Conservation (phyloP, 345 rosid genomes). For the Pistacia vera region DNA sequence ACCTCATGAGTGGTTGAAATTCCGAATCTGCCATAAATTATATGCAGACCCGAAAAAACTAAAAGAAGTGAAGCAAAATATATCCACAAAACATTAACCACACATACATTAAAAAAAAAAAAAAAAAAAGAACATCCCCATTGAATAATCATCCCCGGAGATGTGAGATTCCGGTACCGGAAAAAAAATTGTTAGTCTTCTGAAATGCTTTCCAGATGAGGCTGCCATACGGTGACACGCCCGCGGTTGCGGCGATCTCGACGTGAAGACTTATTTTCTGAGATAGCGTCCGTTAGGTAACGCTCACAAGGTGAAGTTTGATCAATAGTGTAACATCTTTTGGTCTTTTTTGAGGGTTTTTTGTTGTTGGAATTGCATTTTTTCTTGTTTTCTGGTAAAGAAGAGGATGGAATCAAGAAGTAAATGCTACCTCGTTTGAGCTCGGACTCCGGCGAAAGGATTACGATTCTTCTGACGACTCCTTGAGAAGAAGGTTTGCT, state of each 20-base stretch:
- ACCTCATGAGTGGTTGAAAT: constrained; percentile 6
- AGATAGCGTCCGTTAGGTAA: constrained; percentile 30
- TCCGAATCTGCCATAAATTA: constrained; percentile 42
- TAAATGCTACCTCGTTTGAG: constrained; percentile 90
- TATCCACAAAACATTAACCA: constrained; percentile 22
- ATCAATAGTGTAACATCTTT: constrained; percentile 11
- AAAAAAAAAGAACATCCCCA: constrained; percentile 16
- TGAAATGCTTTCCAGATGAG: constrained; percentile 72
- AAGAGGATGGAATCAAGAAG: constrained; percentile 73
- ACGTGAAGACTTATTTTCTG: constrained; percentile 48
- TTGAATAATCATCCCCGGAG: neutral
- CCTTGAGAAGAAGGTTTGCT: constrained; percentile 88
- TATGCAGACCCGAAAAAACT: constrained; percentile 32
- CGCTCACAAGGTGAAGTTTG: constrained; percentile 31
- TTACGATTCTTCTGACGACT: constrained; percentile 66
- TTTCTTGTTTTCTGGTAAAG: constrained; percentile 58
- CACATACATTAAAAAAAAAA: constrained; percentile 6
- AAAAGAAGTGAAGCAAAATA: neutral
- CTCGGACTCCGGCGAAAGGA: constrained; percentile 82
- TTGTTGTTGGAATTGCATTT: constrained; percentile 12
- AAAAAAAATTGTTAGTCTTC: constrained; percentile 56
- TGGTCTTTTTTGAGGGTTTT: constrained; percentile 28
- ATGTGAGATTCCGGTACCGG: constrained; percentile 13
- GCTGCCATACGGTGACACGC: constrained; percentile 63
- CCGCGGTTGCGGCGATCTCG: constrained; percentile 49